A percentile compares a stretch with the other conserved stretches of the same genome.
phyloP scores from a whole-genome alignment of 768 basidiomycete species.

The Pulveroboletus sp. region DNA sequence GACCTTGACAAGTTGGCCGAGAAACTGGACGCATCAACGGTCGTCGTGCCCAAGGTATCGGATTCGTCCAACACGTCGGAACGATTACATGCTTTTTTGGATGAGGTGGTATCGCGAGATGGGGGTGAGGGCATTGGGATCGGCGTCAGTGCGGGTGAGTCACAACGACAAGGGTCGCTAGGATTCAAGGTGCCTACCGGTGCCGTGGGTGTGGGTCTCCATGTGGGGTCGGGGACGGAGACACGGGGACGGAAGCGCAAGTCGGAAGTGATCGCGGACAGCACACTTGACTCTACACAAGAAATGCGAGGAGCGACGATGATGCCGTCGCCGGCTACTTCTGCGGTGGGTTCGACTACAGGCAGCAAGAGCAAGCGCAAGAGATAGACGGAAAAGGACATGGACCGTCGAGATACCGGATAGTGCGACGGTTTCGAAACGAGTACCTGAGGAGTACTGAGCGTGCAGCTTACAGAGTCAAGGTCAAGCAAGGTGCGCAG shows the following conservation, averaged over 20 bases:
- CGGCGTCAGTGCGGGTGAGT: not conserved
- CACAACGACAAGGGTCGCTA: not conserved
- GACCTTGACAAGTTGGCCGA: slow-evolving; percentile 34
- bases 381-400: slow-evolving; percentile 10
- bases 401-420: too few species aligned
- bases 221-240: not conserved
- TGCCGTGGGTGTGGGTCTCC: not conserved
- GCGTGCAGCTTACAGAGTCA: too few species aligned
- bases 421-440: too few species aligned
- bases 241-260: slow-evolving; percentile 36
- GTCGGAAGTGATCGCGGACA: slow-evolving; percentile 31
- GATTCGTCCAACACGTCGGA: slow-evolving; percentile 31
- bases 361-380: slow-evolving; percentile 27
- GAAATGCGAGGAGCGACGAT: not conserved
- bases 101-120: slow-evolving; percentile 37
- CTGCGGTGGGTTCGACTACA: slow-evolving; percentile 4
- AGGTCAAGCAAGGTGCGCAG: too few species aligned
- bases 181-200: slow-evolving; percentile 7
- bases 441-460: too few species aligned
- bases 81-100: slow-evolving; percentile 40
- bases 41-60: slow-evolving; percentile 24
- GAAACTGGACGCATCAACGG: slow-evolving; percentile 29
- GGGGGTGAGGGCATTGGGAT: slow-evolving; percentile 9
- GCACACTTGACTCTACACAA: not conserved
- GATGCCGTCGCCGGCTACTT: not conserved